These are phyloP conservation scores for California macrophylla DNA, from an alignment of 441 rosid genomes.

Conservation along the genomic window DNA sequence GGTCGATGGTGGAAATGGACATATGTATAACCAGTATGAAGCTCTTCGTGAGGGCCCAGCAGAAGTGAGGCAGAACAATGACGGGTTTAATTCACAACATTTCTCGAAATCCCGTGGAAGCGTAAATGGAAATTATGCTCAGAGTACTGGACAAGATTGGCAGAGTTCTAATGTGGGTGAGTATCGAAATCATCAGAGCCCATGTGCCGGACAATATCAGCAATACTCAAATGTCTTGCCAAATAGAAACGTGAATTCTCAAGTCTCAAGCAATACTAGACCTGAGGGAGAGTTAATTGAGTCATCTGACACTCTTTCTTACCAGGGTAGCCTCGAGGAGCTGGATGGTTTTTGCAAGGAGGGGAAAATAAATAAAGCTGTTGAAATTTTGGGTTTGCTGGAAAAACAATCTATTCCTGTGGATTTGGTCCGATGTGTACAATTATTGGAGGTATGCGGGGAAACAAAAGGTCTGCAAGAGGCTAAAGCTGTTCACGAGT, in stretches of 20 bases:
- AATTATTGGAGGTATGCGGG: slow-evolving; percentile 51
- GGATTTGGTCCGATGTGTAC: slow-evolving; percentile 37
- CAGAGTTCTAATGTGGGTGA: slow-evolving; percentile 8
- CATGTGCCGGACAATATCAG: slow-evolving; percentile 12
- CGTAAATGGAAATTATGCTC: slow-evolving; percentile 2
- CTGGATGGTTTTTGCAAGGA: slow-evolving; percentile 45
- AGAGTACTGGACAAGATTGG: slow-evolving; percentile 14
- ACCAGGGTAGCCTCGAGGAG: slow-evolving; percentile 25
- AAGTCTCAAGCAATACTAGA: slow-evolving; percentile 4
- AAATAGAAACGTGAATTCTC: slow-evolving; percentile 7
- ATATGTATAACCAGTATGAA: neutral
- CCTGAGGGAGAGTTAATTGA: slow-evolving; percentile 17
- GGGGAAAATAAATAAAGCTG: slow-evolving; percentile 50
- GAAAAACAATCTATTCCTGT: slow-evolving; percentile 31
- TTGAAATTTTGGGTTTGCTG: slow-evolving; percentile 37
- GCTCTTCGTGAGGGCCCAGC: neutral
- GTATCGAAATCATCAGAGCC: slow-evolving; percentile 17
- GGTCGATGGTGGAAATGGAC: slow-evolving; percentile 7
- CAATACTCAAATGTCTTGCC: slow-evolving; percentile 9
- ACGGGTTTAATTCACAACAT: slow-evolving; percentile 1
- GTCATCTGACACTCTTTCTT: slow-evolving; percentile 16
- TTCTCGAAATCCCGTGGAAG: neutral
- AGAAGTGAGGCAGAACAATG: neutral
- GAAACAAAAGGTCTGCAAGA: slow-evolving; percentile 49
- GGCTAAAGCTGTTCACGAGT: slow-evolving; percentile 51